A percentile compares a stretch with the other conserved stretches of the same genome.
phyloP scores from a whole-genome alignment of 2,329 filamentous ascomycete species.

The Talaromyces sp. region DNA sequence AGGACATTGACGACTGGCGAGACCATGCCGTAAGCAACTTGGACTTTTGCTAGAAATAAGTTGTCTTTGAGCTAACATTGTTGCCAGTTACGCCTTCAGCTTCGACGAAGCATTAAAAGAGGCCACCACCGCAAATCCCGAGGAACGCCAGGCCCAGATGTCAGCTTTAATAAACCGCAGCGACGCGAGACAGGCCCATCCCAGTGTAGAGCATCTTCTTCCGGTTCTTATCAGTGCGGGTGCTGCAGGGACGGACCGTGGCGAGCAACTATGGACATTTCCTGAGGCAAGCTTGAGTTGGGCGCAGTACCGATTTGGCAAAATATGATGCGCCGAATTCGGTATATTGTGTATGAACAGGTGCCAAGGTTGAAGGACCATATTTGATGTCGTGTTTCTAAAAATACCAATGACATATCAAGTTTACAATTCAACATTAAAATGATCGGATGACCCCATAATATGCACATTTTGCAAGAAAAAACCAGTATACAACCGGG shows the following conservation, averaged over 20 bases:
- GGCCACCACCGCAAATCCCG: constrained; percentile 50
- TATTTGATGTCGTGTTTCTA: background rate
- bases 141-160: constrained; percentile 42
- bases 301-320: constrained; percentile 52
- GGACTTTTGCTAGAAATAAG: background rate
- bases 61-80: constrained; percentile 19
- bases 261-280: constrained; percentile 45
- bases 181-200: constrained; percentile 59
- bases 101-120: constrained; percentile 68
- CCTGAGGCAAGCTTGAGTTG: constrained; percentile 51
- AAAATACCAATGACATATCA: background rate
- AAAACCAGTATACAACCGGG: background rate
- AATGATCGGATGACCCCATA: background rate
- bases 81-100: constrained; percentile 48
- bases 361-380: background rate
- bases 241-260: constrained; percentile 48
- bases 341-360: background rate
- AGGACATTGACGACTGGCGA: background rate
- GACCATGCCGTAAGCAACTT: constrained; percentile 9
- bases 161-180: constrained; percentile 42
- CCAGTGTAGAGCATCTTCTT: constrained; percentile 59
- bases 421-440: background rate
- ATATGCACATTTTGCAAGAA: background rate
- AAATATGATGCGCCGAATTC: constrained; percentile 7
- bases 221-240: constrained; percentile 57